Conservation (phyloP, 176 grass and related monocot species). For the Zea mays region DNA sequence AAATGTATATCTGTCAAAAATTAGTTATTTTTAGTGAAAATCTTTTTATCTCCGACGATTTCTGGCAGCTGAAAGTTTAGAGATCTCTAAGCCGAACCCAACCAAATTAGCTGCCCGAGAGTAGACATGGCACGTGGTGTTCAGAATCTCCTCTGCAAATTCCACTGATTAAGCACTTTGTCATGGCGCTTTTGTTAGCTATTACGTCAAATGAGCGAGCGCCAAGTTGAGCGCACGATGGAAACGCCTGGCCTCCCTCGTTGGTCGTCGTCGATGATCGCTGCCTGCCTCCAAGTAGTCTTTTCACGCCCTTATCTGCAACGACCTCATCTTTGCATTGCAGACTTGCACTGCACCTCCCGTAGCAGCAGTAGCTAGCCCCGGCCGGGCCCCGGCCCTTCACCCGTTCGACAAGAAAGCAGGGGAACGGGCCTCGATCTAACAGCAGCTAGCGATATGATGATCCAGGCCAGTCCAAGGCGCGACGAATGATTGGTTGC, state of each 20-base stretch:
- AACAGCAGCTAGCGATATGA: background rate
- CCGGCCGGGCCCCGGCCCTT: too few species aligned
- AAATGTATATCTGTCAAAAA: too few species aligned
- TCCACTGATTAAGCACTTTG: slow-evolving; percentile 10
- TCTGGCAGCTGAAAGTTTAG: too few species aligned
- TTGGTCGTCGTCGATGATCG: background rate
- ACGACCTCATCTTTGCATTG: background rate
- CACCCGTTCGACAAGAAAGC: too few species aligned
- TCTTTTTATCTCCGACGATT: too few species aligned
- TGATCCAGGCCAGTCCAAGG: slow-evolving; percentile 8
- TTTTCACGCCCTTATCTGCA: background rate
- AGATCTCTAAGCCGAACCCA: too few species aligned
- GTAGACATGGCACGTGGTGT: slow-evolving; percentile 19
- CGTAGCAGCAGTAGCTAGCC: too few species aligned
- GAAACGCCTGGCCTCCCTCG: background rate
- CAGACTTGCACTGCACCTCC: background rate
- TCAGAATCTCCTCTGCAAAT: background rate
- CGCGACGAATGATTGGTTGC: slow-evolving; percentile 26
- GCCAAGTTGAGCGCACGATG: background rate
- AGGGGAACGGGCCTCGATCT: background rate
- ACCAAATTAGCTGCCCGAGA: background rate
- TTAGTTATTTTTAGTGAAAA: too few species aligned
- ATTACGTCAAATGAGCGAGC: background rate
- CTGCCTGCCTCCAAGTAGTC: background rate
- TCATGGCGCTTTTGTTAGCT: background rate